These are phyloP conservation scores for Anethum foeniculum DNA, from an alignment of 140 eudicot genomes.

Conservation along the genomic window DNA sequence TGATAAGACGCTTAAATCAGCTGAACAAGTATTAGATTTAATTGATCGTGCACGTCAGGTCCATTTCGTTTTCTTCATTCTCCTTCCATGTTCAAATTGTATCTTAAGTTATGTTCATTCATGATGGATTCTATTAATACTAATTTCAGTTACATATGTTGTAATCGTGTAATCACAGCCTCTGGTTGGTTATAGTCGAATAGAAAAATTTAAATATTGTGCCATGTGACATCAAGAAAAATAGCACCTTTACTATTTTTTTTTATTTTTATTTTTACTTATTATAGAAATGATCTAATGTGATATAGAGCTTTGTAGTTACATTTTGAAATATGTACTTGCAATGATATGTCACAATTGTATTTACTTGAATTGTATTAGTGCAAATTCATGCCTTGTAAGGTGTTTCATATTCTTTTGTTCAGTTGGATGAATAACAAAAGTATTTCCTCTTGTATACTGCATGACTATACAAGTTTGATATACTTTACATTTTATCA, in stretches of 20 bases:
- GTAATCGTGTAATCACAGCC: not conserved
- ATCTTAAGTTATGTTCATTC: not conserved
- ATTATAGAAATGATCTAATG: no score
- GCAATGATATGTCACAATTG: no score
- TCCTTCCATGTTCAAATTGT: not conserved
- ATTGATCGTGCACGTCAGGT: slow-evolving; percentile 84
- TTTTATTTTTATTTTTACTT: no score
- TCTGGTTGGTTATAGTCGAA: not conserved
- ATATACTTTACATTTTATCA: not conserved
- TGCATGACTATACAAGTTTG: not conserved
- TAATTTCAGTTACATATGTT: not conserved
- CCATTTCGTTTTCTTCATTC: not conserved
- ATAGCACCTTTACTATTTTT: no score
- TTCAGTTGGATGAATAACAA: no score
- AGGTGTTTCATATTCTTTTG: no score
- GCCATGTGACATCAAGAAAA: no score
- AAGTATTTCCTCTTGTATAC: not conserved
- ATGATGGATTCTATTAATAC: not conserved
- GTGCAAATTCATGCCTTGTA: no score
- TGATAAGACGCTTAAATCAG: slow-evolving; percentile 76
- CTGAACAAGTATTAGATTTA: slow-evolving; percentile 61
- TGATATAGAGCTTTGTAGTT: not conserved
- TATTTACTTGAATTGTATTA: not conserved
- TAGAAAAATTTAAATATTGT: not conserved
- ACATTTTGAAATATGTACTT: not conserved